phyloP scores from a whole-genome alignment of 2,329 filamentous ascomycete species.

The Penicillium frequentans region DNA sequence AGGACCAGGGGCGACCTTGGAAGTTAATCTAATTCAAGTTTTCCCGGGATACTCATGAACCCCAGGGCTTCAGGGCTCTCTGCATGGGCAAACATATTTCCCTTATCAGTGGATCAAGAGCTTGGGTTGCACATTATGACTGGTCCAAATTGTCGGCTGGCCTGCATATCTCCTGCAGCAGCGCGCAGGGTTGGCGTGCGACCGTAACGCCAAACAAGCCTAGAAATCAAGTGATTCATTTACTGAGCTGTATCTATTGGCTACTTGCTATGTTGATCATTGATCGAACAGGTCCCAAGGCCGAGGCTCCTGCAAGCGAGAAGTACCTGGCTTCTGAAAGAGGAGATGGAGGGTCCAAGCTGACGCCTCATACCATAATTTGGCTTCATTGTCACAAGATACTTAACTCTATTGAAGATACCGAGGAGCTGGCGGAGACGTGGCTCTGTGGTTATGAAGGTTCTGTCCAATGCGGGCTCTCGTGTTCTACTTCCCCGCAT shows the following conservation, averaged over 20 bases:
- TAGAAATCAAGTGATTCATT: neutral
- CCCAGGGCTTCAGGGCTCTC: neutral
- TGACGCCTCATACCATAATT: neutral
- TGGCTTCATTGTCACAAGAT: slow-evolving; percentile 5
- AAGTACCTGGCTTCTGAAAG: slow-evolving; percentile 9
- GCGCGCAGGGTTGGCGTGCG: neutral
- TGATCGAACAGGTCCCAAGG: neutral
- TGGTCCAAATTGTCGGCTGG: neutral
- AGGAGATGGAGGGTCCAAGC: slow-evolving; percentile 4
- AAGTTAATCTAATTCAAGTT: neutral
- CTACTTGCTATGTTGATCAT: neutral
- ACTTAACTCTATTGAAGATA: neutral
- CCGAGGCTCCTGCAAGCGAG: neutral
- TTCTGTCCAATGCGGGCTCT: neutral
- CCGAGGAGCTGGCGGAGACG: slow-evolving; percentile 1
- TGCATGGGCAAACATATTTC: neutral
- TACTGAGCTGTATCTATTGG: neutral
- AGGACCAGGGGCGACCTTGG: neutral
- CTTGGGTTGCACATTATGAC: neutral
- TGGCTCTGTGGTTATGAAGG: neutral
- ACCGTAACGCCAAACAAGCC: neutral
- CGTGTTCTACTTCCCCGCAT: slow-evolving; percentile 8
- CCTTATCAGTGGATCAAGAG: neutral
- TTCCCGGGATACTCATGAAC: neutral
- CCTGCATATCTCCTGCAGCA: neutral